A percentile compares a stretch with the other conserved stretches of the same genome.
phyloP scores from a whole-genome alignment of 495 filamentous ascomycete species.

The Stereocaulon alpinum region DNA sequence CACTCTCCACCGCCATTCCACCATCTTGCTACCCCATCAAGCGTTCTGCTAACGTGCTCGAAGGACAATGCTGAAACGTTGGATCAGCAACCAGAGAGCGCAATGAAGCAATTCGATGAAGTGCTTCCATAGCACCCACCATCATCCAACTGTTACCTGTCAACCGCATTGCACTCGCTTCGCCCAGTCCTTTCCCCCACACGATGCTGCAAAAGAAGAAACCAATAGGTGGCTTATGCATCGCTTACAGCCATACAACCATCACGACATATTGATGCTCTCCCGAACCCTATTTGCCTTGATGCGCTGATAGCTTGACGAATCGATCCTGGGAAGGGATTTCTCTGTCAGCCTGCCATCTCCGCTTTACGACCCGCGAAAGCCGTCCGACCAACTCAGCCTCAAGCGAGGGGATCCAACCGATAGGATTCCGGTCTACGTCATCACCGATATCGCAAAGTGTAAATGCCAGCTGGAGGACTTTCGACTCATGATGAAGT shows the following conservation, averaged over 20 bases:
- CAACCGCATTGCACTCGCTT: background rate
- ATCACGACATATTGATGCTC: background rate
- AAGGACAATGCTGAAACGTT: constrained; percentile 1
- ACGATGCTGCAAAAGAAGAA: background rate
- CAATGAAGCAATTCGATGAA: background rate
- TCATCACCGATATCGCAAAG: too few species aligned
- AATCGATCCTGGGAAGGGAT: background rate
- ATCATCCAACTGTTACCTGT: background rate
- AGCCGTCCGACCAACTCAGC: background rate
- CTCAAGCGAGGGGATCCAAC: background rate
- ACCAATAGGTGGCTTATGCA: constrained; percentile 5
- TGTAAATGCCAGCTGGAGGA: too few species aligned
- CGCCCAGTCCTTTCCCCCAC: background rate
- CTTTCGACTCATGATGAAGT: too few species aligned
- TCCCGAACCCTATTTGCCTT: constrained; percentile 5
- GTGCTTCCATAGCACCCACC: background rate
- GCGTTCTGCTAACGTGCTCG: background rate
- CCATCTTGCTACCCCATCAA: background rate
- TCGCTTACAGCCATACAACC: background rate
- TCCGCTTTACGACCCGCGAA: background rate
- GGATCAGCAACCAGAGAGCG: background rate
- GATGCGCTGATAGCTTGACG: constrained; percentile 5
- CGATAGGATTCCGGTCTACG: background rate
- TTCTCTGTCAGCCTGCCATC: background rate
- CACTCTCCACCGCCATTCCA: background rate